Conservation (phyloP, 495 filamentous ascomycete species). For the Penicillium salamii region DNA sequence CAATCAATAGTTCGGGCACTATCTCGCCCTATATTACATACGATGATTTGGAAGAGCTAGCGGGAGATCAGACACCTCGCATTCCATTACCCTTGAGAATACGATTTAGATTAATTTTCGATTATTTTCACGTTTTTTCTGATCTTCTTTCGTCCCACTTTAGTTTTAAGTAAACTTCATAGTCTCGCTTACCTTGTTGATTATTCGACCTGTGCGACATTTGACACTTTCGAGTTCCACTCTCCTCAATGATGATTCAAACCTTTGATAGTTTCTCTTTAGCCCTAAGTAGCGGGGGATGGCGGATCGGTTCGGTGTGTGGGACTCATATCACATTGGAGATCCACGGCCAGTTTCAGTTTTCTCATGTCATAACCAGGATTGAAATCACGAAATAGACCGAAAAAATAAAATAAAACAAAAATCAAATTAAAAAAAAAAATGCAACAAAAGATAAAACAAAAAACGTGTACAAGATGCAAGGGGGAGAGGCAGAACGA, state of each 20-base stretch:
- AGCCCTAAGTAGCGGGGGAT: background rate
- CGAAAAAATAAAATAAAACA: background rate
- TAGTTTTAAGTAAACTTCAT: background rate
- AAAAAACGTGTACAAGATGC: slow-evolving; percentile 12
- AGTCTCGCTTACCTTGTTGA: background rate
- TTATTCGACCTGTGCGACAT: slow-evolving; percentile 18
- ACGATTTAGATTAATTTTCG: too few species aligned
- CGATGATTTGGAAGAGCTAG: slow-evolving; percentile 21
- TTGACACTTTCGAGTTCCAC: slow-evolving; percentile 6
- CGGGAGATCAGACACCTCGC: slow-evolving; percentile 1
- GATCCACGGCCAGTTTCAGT: background rate
- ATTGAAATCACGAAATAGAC: background rate
- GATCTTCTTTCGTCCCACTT: background rate
- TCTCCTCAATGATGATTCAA: background rate
- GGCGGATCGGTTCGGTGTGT: slow-evolving; percentile 4
- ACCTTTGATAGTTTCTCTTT: background rate
- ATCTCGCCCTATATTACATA: slow-evolving; percentile 4
- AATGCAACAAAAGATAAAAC: background rate
- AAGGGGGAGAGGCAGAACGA: slow-evolving; percentile 7
- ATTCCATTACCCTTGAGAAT: too few species aligned
- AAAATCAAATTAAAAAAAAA: background rate
- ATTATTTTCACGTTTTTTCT: background rate
- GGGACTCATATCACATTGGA: slow-evolving; percentile 3
- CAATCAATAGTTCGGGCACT: slow-evolving; percentile 10
- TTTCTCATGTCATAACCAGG: too few species aligned